Evolutionary conservation across 805 yeast species (phyloP), one percentile per base, ranked within the genome.

Genomic region (Maudiozyma turicensis): DNA sequence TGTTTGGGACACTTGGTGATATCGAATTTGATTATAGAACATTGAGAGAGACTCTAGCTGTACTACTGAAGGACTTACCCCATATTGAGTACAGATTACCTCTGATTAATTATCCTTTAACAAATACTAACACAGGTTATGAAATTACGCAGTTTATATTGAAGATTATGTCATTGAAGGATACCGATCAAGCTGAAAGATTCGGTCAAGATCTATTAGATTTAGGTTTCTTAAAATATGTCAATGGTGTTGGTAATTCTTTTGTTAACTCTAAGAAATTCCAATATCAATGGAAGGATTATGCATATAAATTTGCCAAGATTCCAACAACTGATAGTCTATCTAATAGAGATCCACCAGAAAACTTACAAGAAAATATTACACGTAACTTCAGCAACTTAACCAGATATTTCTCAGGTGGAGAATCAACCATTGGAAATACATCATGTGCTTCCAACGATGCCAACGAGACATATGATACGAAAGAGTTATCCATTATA

Each of bases 211-310:
- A 78, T 59, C 70, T 86, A 50, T 66, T 86, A 28, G 66, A 73
- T 41, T 63, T 73, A 46, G 90, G 87, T 0, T 82, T 76, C 53
- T 61, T 86, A 35, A 73, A 81, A 53, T 67, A 66, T 53, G 62
- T 71, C 33, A 69, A 76, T 30, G 72, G 81, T 33, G 80, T 85
- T 43, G 91, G 91, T 6, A 74, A 80, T 45, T 78, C 81, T 46
- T 87, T 87, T 65, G 87, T 83, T 48, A 86, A 85, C 63, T 80
- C 88, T 20, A 78, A 88, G 3, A 82, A 80, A 48, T 79, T 82
- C 63, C 74, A 71, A 58, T 87, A 86, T 60, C 95, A 86, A 65
- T 88, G 95, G 95, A 82, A 80, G 52, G 81, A 81, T 3, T 66
- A 73, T 51, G 85, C 86, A 0, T 85, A 77, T 60, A 79, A 76